phyloP scores from a whole-genome alignment of 805 yeast species.

The Wickerhamiella siamensis region DNA sequence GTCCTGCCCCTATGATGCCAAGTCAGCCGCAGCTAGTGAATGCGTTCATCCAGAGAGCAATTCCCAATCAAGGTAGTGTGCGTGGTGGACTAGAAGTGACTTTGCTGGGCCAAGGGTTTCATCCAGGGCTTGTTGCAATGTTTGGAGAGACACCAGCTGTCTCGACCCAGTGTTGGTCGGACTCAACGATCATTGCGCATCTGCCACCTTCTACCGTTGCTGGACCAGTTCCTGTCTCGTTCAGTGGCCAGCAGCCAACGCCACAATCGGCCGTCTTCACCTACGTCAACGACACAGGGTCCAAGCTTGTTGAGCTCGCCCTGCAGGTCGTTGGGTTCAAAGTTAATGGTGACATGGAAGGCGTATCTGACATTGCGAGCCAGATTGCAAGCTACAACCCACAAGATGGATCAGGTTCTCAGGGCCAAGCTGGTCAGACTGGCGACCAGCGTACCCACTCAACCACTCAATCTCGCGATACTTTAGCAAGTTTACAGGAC shows the following conservation, averaged over 20 bases:
- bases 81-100: slow-evolving; percentile 96
- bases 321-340: slow-evolving; percentile 91
- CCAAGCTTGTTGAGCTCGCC: slow-evolving; percentile 88
- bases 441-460: not conserved
- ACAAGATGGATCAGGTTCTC: slow-evolving; percentile 8
- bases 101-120: slow-evolving; percentile 71
- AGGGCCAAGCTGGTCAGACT: not conserved
- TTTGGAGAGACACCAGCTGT: slow-evolving; percentile 46
- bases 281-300: slow-evolving; percentile 87
- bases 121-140: slow-evolving; percentile 65
- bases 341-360: slow-evolving; percentile 92
- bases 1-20: not conserved
- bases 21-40: slow-evolving; percentile 4
- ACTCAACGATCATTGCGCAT: slow-evolving; percentile 81
- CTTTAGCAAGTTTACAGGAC: slow-evolving; percentile 4
- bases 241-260: slow-evolving; percentile 35
- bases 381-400: slow-evolving; percentile 50
- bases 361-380: slow-evolving; percentile 85
- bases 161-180: slow-evolving; percentile 94
- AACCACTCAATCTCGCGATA: not conserved
- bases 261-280: slow-evolving; percentile 45
- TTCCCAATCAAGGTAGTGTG: slow-evolving; percentile 91
- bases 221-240: slow-evolving; percentile 86
- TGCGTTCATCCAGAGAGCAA: slow-evolving; percentile 69
- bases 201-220: slow-evolving; percentile 82